Evolutionary conservation across 257 asterid species (phyloP).

Genomic region (Fraxinus cuspidata): DNA sequence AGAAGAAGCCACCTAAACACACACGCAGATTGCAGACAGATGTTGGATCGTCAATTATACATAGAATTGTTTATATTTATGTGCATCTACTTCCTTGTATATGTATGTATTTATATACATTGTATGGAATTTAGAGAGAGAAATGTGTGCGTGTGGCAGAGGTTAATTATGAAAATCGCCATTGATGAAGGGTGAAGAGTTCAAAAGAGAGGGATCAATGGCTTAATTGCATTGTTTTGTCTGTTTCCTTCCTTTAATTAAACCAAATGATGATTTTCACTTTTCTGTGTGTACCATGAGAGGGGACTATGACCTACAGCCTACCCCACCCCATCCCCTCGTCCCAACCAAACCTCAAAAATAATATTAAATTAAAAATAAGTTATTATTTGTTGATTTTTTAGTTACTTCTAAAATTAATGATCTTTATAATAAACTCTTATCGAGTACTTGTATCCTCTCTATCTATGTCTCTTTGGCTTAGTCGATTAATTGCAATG

Average conservation of each 20-base stretch:
- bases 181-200: conserved; percentile 34
- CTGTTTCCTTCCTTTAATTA: conserved; percentile 12
- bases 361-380: too few relatives aligned
- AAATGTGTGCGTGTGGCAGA: conserved; percentile 15
- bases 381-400: too few relatives aligned
- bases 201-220: conserved; percentile 25
- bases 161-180: conserved; percentile 35
- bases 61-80: conserved; percentile 23
- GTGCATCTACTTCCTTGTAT: conserved; percentile 11
- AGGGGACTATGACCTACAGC: conserved; percentile 13
- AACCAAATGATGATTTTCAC: conserved; percentile 32
- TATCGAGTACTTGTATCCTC: too few relatives aligned
- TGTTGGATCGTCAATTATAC: conserved; percentile 32
- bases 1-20: background rate
- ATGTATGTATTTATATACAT: background rate
- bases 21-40: conserved; percentile 37
- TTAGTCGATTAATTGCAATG: too few relatives aligned
- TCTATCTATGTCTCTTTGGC: too few relatives aligned
- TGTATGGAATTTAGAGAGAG: background rate
- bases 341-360: too few relatives aligned
- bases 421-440: too few relatives aligned
- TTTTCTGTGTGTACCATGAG: conserved; percentile 38
- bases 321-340: background rate
- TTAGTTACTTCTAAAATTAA: too few relatives aligned
- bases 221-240: conserved; percentile 24